Evolutionary conservation across 257 asterid genomes (phyloP), one percentile per base, ranked within the genome.

Genomic region (Ajuga chamaepitys): DNA sequence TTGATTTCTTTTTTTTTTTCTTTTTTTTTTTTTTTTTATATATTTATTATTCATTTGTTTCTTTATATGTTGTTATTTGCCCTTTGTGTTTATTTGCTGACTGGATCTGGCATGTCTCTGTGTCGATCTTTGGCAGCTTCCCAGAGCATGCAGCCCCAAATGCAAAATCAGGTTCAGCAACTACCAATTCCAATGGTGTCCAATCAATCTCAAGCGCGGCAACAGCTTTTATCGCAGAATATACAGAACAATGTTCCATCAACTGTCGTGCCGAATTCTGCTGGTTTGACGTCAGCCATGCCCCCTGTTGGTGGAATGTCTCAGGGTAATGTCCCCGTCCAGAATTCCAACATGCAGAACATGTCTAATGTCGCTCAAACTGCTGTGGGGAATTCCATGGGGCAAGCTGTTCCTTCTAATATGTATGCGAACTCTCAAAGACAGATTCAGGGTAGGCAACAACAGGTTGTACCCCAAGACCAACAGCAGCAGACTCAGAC

Each of bases 401-500:
- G 95, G 20, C 96, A 84, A 69, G 95, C 87, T 28, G 81, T 86
- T 76, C 70, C 91, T 64, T 72, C 89, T 54, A 91, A 85, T 71
- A 82, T 83, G 69, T 88, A 81, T 72, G 77, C 91, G 62, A 93
- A 76, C 78, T 71, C 96, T 56, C 97, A 87, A 75, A 83, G 96
- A 75, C 94, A 86, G 82, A 75, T 81, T 73, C 83, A 67, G 28
- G 92, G 84, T 67, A 84, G 91, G 83, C 98, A 84, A 72, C 95
- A 82, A 67, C 93, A 81, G 71, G 87, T 51, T 68, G 85, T 58
- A 37, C 66, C 79, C 24, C 95, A 82, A 73, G 97, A 87, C 62
- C 86, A 80, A 37, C 96, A 88, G 70, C 95, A 84, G 76, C 99
- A 84, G 75, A 61, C 89, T 51, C 87, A 84, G 83, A 83, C 95